Conservation (phyloP, 768 basidiomycete genomes). For the Lentinula edodes region DNA sequence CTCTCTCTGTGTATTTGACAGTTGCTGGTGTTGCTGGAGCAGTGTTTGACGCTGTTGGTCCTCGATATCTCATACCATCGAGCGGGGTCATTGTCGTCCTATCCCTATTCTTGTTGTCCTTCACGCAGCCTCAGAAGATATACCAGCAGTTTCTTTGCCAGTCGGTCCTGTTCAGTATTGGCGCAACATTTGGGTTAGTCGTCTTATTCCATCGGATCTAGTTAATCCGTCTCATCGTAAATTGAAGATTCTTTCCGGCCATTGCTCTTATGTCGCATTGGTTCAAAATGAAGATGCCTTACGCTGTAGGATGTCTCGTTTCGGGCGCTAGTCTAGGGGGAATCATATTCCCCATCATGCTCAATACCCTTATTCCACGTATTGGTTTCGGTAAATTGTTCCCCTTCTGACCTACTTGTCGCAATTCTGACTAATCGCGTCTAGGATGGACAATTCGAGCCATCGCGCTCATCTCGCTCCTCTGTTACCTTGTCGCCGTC, state of each 20-base stretch:
- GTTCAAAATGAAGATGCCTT: slow-evolving; percentile 24
- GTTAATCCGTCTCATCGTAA: neutral
- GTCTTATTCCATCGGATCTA: neutral
- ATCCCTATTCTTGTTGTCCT: slow-evolving; percentile 19
- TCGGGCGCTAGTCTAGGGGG: slow-evolving; percentile 26
- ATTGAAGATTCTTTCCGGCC: slow-evolving; percentile 25
- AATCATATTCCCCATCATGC: slow-evolving; percentile 25
- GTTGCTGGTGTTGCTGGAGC: slow-evolving; percentile 17
- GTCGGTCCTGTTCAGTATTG: slow-evolving; percentile 17
- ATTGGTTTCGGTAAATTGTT: slow-evolving; percentile 15
- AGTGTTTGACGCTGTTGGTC: slow-evolving; percentile 17
- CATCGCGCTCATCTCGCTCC: slow-evolving; percentile 17
- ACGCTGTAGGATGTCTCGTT: slow-evolving; percentile 28
- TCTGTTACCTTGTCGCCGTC: slow-evolving; percentile 15
- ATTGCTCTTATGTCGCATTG: slow-evolving; percentile 28
- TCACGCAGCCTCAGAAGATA: slow-evolving; percentile 20
- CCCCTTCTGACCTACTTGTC: neutral
- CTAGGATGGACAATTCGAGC: slow-evolving; percentile 24
- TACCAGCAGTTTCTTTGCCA: slow-evolving; percentile 24
- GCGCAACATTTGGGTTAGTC: slow-evolving; percentile 15
- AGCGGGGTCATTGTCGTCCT: slow-evolving; percentile 18
- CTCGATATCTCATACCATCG: slow-evolving; percentile 17
- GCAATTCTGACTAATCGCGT: neutral
- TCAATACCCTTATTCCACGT: slow-evolving; percentile 12
- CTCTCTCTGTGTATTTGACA: neutral